phyloP scores from a whole-genome alignment of 306 rosid genomes.

The Quercus alba region DNA sequence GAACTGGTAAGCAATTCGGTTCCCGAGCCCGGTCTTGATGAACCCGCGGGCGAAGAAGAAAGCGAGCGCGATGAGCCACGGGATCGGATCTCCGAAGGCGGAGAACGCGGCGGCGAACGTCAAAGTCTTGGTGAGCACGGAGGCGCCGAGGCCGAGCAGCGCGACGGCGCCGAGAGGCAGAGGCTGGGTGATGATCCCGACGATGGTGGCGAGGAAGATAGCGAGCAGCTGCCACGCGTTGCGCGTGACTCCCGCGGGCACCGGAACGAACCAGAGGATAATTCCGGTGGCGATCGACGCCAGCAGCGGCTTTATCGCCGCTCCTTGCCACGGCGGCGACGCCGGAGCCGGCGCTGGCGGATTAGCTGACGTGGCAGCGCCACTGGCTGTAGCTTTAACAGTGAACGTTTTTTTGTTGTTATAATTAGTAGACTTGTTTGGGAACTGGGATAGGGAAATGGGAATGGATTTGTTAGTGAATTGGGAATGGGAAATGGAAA shows the following conservation, averaged over 20 bases:
- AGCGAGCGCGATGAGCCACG: slow-evolving; percentile 92
- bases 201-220: slow-evolving; percentile 86
- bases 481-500: neutral
- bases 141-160: slow-evolving; percentile 72
- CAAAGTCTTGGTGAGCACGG: slow-evolving; percentile 85
- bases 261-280: slow-evolving; percentile 79
- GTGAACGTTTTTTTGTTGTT: neutral
- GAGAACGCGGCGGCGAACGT: slow-evolving; percentile 89
- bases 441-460: neutral
- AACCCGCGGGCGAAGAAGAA: slow-evolving; percentile 97
- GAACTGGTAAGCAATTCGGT: slow-evolving; percentile 85
- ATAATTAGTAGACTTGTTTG: neutral
- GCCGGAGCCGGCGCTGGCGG: slow-evolving; percentile 23
- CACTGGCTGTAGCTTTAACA: slow-evolving; percentile 39
- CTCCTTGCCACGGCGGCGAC: slow-evolving; percentile 83
- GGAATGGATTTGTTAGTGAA: neutral
- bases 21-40: slow-evolving; percentile 93
- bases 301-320: slow-evolving; percentile 68
- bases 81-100: slow-evolving; percentile 93
- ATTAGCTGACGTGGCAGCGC: slow-evolving; percentile 6
- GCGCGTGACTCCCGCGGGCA: slow-evolving; percentile 67
- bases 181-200: slow-evolving; percentile 91
- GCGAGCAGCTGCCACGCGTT: slow-evolving; percentile 91
- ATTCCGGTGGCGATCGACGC: slow-evolving; percentile 81
- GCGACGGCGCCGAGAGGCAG: slow-evolving; percentile 96